Evolutionary conservation across 495 filamentous ascomycete species (phyloP), one percentile per base, ranked within the genome.

Genomic region (Podospora conica): DNA sequence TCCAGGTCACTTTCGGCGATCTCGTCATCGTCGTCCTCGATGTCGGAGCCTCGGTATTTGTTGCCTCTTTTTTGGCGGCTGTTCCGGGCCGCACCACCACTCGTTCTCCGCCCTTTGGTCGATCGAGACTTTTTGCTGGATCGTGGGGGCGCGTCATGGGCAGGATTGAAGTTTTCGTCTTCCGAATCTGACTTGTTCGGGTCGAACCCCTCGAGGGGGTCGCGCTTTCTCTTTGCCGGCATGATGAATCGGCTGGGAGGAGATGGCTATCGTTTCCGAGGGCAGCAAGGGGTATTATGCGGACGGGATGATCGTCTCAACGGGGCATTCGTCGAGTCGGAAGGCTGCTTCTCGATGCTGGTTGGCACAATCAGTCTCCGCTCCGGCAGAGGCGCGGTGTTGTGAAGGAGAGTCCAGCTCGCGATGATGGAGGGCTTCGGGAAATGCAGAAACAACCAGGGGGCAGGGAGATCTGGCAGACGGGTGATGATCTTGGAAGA

Each of bases 101-200:
- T 61, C 1, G 57, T 61, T 23, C 71, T 73, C 55, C 76, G 82
- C 11, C 74, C 55, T 55, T 72, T 72, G 5, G 75, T 67, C 9
- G 75, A 24, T 8, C 78, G 75, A 11, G 76, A 71, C 67, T 79
- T 79, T 67, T 81, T 81, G 57, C 70, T 67, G 15, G 75, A 71
- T 72, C 78, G 68, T 71, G 74, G 61, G 74, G 85, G 75, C 71
- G 81, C 73, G 40, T 79, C 78, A 12, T 79, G 71, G 10, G 70
- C 68, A 28, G 81, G 82, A 55, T 84, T 83, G 75, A 91, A 96
- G 73, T 91, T 91, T 55, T 89, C 87, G 68, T 96, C 92, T 55
- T 92, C 86, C 0, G 91, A 86, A 70, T 96, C 92, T 55, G 92
- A 95, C 72, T 90, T 90, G 78, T 87, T 92, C 23, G 88, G 88